Evolutionary conservation across 148 eudicot species (phyloP), one percentile per base, ranked within the genome.

Genomic region (Selenicereus undatus): DNA sequence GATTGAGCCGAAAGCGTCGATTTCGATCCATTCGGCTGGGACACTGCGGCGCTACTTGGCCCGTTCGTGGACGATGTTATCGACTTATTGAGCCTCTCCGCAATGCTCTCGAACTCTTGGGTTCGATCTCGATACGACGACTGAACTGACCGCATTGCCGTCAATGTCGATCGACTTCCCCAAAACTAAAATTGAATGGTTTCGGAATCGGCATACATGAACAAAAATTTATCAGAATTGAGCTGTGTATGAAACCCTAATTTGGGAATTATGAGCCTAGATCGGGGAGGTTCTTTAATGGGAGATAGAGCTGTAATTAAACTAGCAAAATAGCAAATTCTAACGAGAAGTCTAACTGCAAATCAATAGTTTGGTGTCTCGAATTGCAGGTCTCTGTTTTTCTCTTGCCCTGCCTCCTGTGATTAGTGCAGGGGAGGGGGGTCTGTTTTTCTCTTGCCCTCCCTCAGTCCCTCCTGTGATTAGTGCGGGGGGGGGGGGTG

Each of bases 51-150:
- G 1, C 84, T 78, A 69, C 81, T 87, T 45, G 87, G 82, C 71
- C 68, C 29, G 12, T 64, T 64, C n/a, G 71, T 24, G 2, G 81
- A 76, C 64, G 87, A 69, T 24, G 86, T 16, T 2, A 72, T 71
- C 51, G 89, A 81, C 68, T 90, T 90, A 87, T 82, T 83, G 3
- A 89, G 80, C 82, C 83, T 85, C 78, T 93, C 93, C 14, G 88
- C 82, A 58, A 93, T 86, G 79, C 82, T 85, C 75, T 83, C 84
- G 69, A 93, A 93, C 82, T 93, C 97, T 8, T 81, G 88, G 7
- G 97, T 93, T 56, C 97, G 91, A 89, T 93, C 97, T 45, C 97
- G 80, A 71, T 87, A 88, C 75, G 97, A 89, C 14, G 95, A 88
- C 68, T 90, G 89, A 29, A 74, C 74, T 3, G 87, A 29, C 82